phyloP scores from a whole-genome alignment of 1,284 basidiomycete species.

The Volvariella surrecta region DNA sequence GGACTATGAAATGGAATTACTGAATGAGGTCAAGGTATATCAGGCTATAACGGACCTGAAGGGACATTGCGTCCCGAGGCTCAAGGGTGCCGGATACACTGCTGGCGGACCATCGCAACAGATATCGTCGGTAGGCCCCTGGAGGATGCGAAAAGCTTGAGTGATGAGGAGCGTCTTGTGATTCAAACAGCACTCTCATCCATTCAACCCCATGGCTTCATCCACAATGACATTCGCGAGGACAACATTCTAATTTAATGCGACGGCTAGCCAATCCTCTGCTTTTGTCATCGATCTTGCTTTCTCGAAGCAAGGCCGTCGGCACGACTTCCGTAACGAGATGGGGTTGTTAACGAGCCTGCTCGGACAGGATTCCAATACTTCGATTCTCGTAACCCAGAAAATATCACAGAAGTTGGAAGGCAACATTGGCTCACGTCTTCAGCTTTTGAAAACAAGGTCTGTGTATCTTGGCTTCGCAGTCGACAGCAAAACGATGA shows the following conservation, averaged over 20 bases:
- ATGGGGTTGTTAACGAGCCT: not conserved
- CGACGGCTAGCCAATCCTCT: not conserved
- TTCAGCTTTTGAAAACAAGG: no score
- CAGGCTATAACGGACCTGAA: not conserved
- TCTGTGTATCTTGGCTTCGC: no score
- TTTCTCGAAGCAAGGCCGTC: slow-evolving; percentile 1
- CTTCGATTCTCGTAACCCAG: no score
- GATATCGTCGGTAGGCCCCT: no score
- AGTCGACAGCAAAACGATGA: no score
- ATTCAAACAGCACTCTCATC: not conserved
- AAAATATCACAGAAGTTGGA: no score
- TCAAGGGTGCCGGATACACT: no score
- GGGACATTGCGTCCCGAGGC: not conserved
- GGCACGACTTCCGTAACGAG: not conserved
- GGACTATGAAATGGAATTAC: slow-evolving; percentile 1
- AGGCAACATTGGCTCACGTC: no score
- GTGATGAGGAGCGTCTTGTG: not conserved
- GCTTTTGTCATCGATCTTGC: slow-evolving; percentile 1
- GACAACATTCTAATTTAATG: slow-evolving; percentile 1
- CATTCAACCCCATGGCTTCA: not conserved
- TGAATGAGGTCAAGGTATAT: slow-evolving; percentile 1
- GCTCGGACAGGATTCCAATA: not conserved
- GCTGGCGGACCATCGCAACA: no score
- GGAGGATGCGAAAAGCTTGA: not conserved
- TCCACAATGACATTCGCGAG: not conserved